Base-by-base conservation (phyloP, 2,329 filamentous ascomycete species). In the Colletotrichum sp. region DNA sequence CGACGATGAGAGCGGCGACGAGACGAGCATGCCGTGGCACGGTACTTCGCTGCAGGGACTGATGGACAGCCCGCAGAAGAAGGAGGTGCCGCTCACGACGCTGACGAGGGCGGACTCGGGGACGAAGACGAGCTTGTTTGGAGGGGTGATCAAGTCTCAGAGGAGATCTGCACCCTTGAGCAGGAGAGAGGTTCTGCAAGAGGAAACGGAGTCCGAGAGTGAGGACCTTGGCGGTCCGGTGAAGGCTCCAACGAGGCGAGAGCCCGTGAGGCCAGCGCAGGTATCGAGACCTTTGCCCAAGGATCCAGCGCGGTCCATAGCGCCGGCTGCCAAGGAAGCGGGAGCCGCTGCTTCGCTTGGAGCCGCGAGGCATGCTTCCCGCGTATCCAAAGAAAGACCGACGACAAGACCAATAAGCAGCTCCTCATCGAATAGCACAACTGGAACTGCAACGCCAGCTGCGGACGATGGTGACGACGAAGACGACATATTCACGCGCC, bases 51-150 rank as follows among this genome's bases (percentile, higher is more conserved):
- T 88, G 33, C 78, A 82, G 68, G 84, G 86, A 3, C 78, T 88
- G 55, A 84, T 88, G 82, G 83, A 87, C 67, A 84, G 81, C 16
- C 84, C 83, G 29, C 79, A 80, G 65, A 82, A 81, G 73, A 78
- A 82, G 36, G 74, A 72, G 54, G 73, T 76, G 63, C 73, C 75
- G 12, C 29, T 76, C 31, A 79, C 77, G 69, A 76, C 77, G 65
- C 79, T 82, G 61, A 76, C 78, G 7, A 78, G 73, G 54, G 71
- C 74, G 75, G 24, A 75, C 1, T 74, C 77, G 5, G 75, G 75
- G 29, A 81, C 77, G 2, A 78, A 79, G 58, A 79, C 80, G 15
- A 78, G 79, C n/a, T 77, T 80, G 3, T 81, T 78, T 57, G 72
- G 72, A 12, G 69, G 72, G 1, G 33, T 62, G 7, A 33, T 69